Base-by-base conservation (phyloP, 2,329 filamentous ascomycete species). In the Colletotrichum musae region DNA sequence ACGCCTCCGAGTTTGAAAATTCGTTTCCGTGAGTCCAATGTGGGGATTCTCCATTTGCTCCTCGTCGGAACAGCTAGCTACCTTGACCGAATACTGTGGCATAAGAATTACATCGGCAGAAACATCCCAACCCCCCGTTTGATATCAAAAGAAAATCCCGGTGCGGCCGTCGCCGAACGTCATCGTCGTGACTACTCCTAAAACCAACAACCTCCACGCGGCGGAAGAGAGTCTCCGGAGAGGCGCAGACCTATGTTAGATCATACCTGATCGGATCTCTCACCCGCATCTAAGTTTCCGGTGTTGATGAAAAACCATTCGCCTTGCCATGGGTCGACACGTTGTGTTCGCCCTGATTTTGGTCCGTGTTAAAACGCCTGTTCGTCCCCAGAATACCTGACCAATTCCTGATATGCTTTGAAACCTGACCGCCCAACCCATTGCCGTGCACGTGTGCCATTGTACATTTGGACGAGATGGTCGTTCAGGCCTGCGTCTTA, bases 401-500 rank as follows among this genome's bases (percentile, higher is more conserved):
- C 56, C 62, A 16, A 48, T 56, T 56, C 62, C 62, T 41, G 43
- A 67, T 36, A 70, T 66, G 67, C 67, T 53, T 69, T 36, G 62
- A 52, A 53, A 61, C 18, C 56, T 60, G 51, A 54, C 56, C 62
- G 26, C 61, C 56, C 28, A 24, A 61, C 57, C 66, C 47, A n/a
- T 52, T 67, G 51, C 57, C 51, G 50, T 24, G 18, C 32, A 66
- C 18, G 51, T 57, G 36, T 70, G 63, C 67, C 57, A 69, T 64
- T 70, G 41, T 68, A 59, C 68, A 68, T 32, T 48, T 21, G 12
- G 28, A 64, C 47, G 24, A 51, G 15, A n/a, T 9, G 43, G 5
- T 21, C 12, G n/a, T 43, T 66, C 66, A 59, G 28, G 72, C 61
- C 45, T 70, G 70, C 15, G 75, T 71, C 28, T 78, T 77, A 61